Evolutionary conservation across 2,329 filamentous ascomycete genomes (phyloP), one percentile per base, ranked within the genome.

Genomic region (Sarocladiaceae sp.): DNA sequence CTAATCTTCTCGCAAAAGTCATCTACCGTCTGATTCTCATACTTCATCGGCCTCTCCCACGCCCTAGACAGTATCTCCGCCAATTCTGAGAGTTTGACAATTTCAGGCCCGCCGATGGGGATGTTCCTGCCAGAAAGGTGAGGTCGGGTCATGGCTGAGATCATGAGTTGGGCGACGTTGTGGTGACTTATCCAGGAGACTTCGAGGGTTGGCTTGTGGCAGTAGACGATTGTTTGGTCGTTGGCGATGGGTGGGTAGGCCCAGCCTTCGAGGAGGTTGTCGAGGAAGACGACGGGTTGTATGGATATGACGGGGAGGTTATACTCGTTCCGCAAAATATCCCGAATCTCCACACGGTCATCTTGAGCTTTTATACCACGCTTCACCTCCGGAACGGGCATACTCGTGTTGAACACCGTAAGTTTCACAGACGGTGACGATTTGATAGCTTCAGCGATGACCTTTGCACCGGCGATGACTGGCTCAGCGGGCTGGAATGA

Each of bases 381-480:
- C 7, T 59, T 53, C 42, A 52, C 52, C 48, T 60, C 59, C 2
- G 63, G 60, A 1, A 63, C 57, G 1, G 61, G 59, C 55, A 63
- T 61, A 56, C 62, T 63, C 4, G 58, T 54, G 49, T 54, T 54
- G 52, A 54, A 54, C 6, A 54, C 40, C 2, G 50, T 33, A 11
- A 54, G 37, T 13, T 23, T 35, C 17, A 54, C 29, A 10, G 52
- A 46, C 22, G 52, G 29, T 10, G 48, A 33, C 8, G 35, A n/a
- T 17, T 39, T 54, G 48, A 50, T 73, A 0, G 53, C 55, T 15
- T 75, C 71, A 22, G 82, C 84, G 2, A 70, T 86, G 2, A 80
- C 75, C 0, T 77, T 83, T 50, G 81, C 82, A 0, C 77, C 82
- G 5, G 77, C 75, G 17, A 66, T 71, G 1, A 77, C 74, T 0